Conservation (phyloP, 495 filamentous ascomycete genomes). For the Aspergillus coremiiformis region DNA sequence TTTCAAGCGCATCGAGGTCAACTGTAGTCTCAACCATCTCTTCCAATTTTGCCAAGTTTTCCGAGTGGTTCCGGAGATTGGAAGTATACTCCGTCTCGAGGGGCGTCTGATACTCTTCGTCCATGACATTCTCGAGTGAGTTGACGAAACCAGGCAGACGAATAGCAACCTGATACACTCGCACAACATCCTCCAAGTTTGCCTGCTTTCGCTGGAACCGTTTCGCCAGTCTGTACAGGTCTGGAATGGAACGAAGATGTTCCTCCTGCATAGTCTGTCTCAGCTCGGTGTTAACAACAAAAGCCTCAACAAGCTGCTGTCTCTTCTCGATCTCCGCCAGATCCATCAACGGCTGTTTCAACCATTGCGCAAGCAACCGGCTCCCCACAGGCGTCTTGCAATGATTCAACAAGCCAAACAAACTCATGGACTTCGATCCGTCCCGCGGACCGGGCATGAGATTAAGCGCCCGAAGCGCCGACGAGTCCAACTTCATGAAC, state of each 20-base stretch:
- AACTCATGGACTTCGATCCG: constrained; percentile 93
- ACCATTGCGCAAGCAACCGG: constrained; percentile 86
- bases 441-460: constrained; percentile 94
- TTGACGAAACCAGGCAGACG: constrained; percentile 83
- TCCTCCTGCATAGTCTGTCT: constrained; percentile 98
- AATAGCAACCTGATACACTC: constrained; percentile 90
- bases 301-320: constrained; percentile 92
- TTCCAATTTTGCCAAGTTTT: constrained; percentile 76
- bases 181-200: constrained; percentile 90
- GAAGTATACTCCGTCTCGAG: constrained; percentile 82
- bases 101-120: constrained; percentile 84
- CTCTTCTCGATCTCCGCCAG: constrained; percentile 81
- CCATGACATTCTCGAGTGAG: constrained; percentile 88
- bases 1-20: constrained; percentile 89
- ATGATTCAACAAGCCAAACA: constrained; percentile 91
- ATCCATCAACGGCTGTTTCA: constrained; percentile 97
- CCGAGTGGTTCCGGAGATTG: constrained; percentile 67
- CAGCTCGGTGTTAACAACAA: constrained; percentile 87
- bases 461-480: constrained; percentile 88
- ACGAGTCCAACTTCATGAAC: constrained; percentile 98
- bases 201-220: constrained; percentile 88
- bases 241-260: constrained; percentile 87
- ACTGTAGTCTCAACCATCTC: constrained; percentile 99
- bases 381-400: constrained; percentile 96
- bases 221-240: constrained; percentile 89